Evolutionary conservation across 371 early-diverging fungal genomes (phyloP), one percentile per base, ranked within the genome.

Genomic region (Apophysomyces elegans): DNA sequence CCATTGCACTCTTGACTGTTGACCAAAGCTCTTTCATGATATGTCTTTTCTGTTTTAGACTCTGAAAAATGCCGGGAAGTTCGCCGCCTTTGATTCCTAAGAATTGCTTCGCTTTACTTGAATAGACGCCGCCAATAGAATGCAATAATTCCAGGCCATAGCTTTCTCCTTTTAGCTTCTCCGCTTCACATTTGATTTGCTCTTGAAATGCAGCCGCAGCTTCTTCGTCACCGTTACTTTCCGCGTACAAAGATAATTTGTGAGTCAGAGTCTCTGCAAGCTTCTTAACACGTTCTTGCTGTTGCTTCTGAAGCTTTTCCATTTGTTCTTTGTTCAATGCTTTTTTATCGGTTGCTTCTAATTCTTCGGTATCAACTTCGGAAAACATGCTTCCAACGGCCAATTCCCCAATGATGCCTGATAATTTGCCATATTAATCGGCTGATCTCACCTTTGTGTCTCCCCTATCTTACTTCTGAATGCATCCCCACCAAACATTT

Each of bases 401-500:
- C 38, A 82, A 58, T 36, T 82, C 83, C 56, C 83, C 83, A 78
- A 82, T 82, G 62, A 82, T 76, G 45, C 71, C 78, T 81, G 18
- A 12, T 12, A 2, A 41, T 14, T 16, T 26, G 16, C 11, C 4
- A 4, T 0, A 44, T 38, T 9, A 62, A 44, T 37, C 39, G 37
- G 14, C 7, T 39, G 35, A 43, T 43, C 26, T 26, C 62, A 7
- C 57, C 37, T 56, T 13, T n/a, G 45, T 64, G 43, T 32, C 59
- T 14, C 11, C n/a, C 26, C 32, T 61, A 13, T 16, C 63, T 45
- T 75, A 79, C 83, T 71, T 72, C 77, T 62, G 76, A 98, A 98
- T 39, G 89, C 88, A 80, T 96, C 96, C 46, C 97, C 97, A 67
- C 97, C 96, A 88, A 97, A 97, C 75, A 93, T 91, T 79, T 94